These are phyloP conservation scores for Hibiscus trionum DNA, from an alignment of 345 rosid genomes.

Conservation along the genomic window DNA sequence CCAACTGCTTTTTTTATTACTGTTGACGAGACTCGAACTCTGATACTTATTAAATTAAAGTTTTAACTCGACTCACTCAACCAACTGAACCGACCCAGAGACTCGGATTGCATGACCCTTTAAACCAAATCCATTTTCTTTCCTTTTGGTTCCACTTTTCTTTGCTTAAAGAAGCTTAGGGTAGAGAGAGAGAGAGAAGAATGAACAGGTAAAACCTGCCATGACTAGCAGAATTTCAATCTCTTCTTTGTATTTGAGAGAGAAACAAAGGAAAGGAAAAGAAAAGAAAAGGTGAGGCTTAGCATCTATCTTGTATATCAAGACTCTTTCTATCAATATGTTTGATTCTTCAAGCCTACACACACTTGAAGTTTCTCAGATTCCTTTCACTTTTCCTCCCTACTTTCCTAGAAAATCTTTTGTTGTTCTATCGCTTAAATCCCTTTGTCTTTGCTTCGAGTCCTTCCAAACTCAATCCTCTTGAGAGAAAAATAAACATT, in stretches of 20 bases:
- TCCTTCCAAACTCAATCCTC: conserved; percentile 30
- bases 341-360: conserved; percentile 35
- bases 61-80: no score
- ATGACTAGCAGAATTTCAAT: conserved; percentile 12
- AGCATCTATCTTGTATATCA: conserved; percentile 51
- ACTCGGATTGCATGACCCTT: neutral
- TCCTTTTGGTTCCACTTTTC: neutral
- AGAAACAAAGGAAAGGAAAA: conserved; percentile 14
- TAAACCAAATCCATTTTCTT: neutral
- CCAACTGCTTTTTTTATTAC: conserved; percentile 21
- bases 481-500: conserved; percentile 9
- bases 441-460: conserved; percentile 29
- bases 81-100: neutral
- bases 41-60: no score
- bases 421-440: conserved; percentile 22
- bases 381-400: conserved; percentile 39
- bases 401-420: conserved; percentile 28
- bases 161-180: conserved; percentile 20
- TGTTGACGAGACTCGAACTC: no score
- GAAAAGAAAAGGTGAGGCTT: conserved; percentile 33
- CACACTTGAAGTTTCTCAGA: conserved; percentile 41
- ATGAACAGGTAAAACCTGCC: conserved; percentile 1
- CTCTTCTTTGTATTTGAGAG: conserved; percentile 16
- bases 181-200: conserved; percentile 11
- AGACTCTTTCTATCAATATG: conserved; percentile 38